Percentiles rank a stretch among this genome's conserved stretches.
phyloP scores from a whole-genome alignment of 2,329 filamentous ascomycete species.

The Byssochlamys sp. region DNA sequence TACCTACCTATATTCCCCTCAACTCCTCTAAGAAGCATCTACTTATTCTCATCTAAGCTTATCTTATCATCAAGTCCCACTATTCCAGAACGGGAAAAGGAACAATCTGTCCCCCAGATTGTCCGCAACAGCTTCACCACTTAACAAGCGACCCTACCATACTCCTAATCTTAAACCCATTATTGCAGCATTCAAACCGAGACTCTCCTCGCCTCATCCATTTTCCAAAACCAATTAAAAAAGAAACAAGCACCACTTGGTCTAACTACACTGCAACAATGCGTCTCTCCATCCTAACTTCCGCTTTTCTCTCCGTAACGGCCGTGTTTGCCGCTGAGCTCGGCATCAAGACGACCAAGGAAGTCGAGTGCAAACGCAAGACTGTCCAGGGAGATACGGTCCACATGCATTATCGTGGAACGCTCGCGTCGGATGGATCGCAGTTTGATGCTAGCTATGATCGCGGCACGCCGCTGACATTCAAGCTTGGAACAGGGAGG shows the following conservation, averaged over 20 bases:
- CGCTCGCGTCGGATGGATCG: conserved; percentile 59
- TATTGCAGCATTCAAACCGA: neutral
- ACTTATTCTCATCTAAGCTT: neutral
- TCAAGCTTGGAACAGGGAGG: conserved; percentile 67
- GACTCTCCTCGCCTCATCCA: neutral
- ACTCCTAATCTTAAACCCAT: neutral
- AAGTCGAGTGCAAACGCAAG: conserved; percentile 71
- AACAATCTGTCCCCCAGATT: neutral
- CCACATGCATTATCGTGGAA: conserved; percentile 80
- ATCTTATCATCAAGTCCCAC: neutral
- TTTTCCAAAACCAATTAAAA: neutral
- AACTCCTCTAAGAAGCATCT: neutral
- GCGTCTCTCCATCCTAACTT: conserved; percentile 35
- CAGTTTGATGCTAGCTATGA: conserved; percentile 82
- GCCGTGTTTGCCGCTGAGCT: conserved; percentile 44
- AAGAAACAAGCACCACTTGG: neutral
- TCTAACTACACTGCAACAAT: conserved; percentile 19
- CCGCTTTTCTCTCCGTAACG: conserved; percentile 39
- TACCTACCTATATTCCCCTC: too few relatives aligned
- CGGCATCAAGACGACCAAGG: conserved; percentile 65
- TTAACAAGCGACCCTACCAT: neutral
- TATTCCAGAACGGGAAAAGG: neutral
- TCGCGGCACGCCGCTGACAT: conserved; percentile 63
- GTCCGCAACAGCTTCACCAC: neutral
- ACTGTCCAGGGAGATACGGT: conserved; percentile 67